Base-by-base conservation (phyloP, 768 basidiomycete species). In the Collybia mongolica region DNA sequence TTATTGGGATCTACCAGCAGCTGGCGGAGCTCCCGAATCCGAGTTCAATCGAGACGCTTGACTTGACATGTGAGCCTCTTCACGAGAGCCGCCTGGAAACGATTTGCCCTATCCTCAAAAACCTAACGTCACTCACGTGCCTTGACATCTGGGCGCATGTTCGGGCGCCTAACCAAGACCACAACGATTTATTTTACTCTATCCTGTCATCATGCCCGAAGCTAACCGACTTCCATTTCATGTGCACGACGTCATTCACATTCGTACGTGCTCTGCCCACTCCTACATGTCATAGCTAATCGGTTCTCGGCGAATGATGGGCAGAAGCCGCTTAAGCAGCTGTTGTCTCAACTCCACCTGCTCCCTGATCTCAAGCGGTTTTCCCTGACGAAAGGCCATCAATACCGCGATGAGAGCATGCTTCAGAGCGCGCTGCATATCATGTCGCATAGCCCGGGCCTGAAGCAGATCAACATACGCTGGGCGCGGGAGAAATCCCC, bases 71-170 rank as follows among this genome's bases (percentile, higher is more conserved):
- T 61, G 77, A 79, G 57, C 77, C 77, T 5, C 59, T 77, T 2
- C 75, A 75, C 40, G 67, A 71, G 44, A 62, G 54, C 24, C 57
- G 74, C 39, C 56, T 74, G 7, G 51, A 40, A 4, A 59, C 60
- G 8, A 62, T 76, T 1, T 71, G 69, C 42, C 58, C 65, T 0
- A 61, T 73, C 2, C 57, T 80, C 35, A 58, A 50, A 38, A 63
- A 57, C 3, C 57, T 79, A 46, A 68, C 67, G 7, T 64, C 61
- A 23, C 64, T 80, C 40, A 72, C 68, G 14, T 68, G 64, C 22
- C 57, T 79, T 35, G 76, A 77, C 57, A 60, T 80, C n/a, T 80
- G 79, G 79, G 64, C 69, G 6, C 74, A 77, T 50, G 60, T 77
- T 19, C 56, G 66, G 0, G 65, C 71, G 39, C 61, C 68, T 6